phyloP scores from a whole-genome alignment of 169 alveolate genomes.

The Plasmodium ovale region DNA sequence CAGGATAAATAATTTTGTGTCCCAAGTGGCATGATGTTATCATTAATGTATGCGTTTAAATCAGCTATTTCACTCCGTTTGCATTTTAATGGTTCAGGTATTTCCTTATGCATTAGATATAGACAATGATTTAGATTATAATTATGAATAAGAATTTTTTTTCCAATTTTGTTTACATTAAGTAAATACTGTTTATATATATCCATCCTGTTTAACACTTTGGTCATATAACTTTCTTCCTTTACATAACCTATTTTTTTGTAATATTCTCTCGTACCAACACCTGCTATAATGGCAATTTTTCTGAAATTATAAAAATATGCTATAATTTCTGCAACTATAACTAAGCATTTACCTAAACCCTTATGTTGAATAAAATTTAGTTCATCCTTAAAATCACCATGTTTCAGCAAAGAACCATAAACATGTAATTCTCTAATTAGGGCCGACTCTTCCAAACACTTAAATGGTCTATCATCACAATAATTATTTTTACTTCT shows the following conservation, averaged over 20 bases:
- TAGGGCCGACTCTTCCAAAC: slow-evolving; percentile 89
- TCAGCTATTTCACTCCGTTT: slow-evolving; percentile 64
- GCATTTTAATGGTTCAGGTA: slow-evolving; percentile 26
- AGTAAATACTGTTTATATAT: slow-evolving; percentile 60
- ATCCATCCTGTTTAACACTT: slow-evolving; percentile 79
- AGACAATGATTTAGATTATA: slow-evolving; percentile 62
- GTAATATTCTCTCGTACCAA: slow-evolving; percentile 99
- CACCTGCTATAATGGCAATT: slow-evolving; percentile 99
- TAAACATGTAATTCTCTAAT: slow-evolving; percentile 95
- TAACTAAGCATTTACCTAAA: slow-evolving; percentile 79
- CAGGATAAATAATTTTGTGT: neutral
- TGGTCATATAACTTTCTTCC: slow-evolving; percentile 96
- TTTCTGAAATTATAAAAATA: slow-evolving; percentile 83
- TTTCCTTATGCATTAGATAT: slow-evolving; percentile 58
- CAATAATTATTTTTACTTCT: slow-evolving; percentile 76
- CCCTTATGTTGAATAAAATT: slow-evolving; percentile 80
- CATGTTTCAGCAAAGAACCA: slow-evolving; percentile 82
- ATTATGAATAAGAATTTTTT: slow-evolving; percentile 22
- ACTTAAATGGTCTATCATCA: slow-evolving; percentile 76
- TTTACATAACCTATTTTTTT: slow-evolving; percentile 95
- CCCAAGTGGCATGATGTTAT: slow-evolving; percentile 13
- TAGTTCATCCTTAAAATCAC: slow-evolving; percentile 50
- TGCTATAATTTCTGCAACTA: slow-evolving; percentile 86
- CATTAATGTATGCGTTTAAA: slow-evolving; percentile 45
- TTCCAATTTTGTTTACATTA: slow-evolving; percentile 25